Base-by-base conservation (phyloP, 495 filamentous ascomycete species). In the Neurospora sp. region DNA sequence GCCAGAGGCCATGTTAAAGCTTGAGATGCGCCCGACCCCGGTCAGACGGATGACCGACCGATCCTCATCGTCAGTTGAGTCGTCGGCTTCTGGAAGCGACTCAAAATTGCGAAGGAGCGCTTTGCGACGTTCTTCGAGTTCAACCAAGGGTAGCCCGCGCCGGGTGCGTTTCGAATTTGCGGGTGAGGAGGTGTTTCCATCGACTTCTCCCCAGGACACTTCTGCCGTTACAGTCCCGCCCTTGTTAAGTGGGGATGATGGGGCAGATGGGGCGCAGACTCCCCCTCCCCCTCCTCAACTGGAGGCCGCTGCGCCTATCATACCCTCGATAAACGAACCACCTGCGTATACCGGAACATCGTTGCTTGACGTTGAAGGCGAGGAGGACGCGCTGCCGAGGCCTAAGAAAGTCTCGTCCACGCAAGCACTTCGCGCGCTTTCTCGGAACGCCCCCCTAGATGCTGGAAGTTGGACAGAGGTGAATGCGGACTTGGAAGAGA, bases 161-260 rank as follows among this genome's bases (percentile, higher is more conserved):
- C 81, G 85, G 69, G 87, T 88, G 35, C 85, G 87, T 31, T 88
- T 88, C 70, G 83, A 87, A 37, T 81, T 87, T 39, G 79, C 82
- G 73, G 86, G 85, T 39, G 80, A 83, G 74, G 86, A 88, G 75
- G 84, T 88, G 71, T 79, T 85, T 72, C 84, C 87, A 31, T 85
- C 84, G 37, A 79, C 82, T 44, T 86, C 85, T 39, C 85, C 85
- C 48, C 75, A 77, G 68, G 73, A 70, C 35, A 37, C 73, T 71
- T 68, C 70, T 38, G n/a, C 65, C 61, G 59, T 71, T 65, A 44
- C 70, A 37, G 39, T 48, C 71, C 68, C 38, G 20, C 65, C 42
- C 22, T 8, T 9, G 9, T 9, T 14, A 16, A 65, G 53, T 65
- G 53, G 53, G 53, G 53, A 65, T 65, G n/a, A 69, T 74, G 70